Base-by-base conservation (phyloP, 352 stramenopile genomes). In the Phytophthora cajani region DNA sequence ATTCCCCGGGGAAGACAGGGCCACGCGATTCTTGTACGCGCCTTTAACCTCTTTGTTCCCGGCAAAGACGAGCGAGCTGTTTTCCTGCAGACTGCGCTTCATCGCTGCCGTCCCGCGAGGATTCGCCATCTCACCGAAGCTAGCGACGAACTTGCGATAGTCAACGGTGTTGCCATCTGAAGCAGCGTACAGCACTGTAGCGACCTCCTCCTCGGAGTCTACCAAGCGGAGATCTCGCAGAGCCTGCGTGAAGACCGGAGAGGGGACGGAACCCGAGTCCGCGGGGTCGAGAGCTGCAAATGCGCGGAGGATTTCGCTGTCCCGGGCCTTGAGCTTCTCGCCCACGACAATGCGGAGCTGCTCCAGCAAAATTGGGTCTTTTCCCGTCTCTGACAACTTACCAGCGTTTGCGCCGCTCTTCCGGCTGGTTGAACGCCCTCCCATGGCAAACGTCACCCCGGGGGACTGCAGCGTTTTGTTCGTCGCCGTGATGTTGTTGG, bases 321-420 rank as follows among this genome's bases (percentile, higher is more conserved):
- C 77, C 5, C 54, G 38, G 42, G 46, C 17, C 2, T 75, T 71
- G 32, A 93, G 69, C 52, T 87, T 84, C 51, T 92, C 79, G 30
- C 77, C 87, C 2, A 93, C 56, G 2, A 84, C 60, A 19, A 92
- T 89, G 8, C 78, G 86, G n/a, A 92, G 72, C 49, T 87, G 79
- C 62, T 91, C 84, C n/a, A 90, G 67, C 42, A 71, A 52, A 9
- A 89, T 36, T 8, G 69, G 71, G 40, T 90, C 80, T 50, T 54
- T 57, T 9, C 62, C 52, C 21, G 63, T 16, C 5, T 60, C 33
- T 19, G 53, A 3, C 12, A 51, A 2, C 63, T 69, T 70, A 40
- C 49, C 71, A 2, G 40, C 19, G 14, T 69, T 70, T 30, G 58
- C 59, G 54, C 64, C 75, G 36, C 6, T 54, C 27, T 72, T 72